phyloP scores from a whole-genome alignment of 2,329 filamentous ascomycete species.

The Trichoderma koningii region DNA sequence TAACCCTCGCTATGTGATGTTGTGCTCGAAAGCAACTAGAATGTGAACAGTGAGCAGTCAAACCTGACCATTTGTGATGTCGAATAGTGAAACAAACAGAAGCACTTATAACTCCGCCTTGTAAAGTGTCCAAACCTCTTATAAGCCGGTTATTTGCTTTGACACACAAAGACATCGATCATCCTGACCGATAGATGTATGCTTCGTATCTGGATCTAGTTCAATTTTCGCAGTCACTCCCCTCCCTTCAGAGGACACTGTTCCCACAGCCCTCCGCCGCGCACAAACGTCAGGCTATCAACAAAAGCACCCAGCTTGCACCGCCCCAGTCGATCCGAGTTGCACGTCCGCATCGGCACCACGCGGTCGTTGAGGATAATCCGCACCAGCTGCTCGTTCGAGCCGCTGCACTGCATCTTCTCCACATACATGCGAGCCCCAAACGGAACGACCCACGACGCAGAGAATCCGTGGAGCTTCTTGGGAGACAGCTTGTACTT shows the following conservation, averaged over 20 bases:
- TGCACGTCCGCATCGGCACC: conserved; percentile 69
- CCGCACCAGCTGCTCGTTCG: conserved; percentile 69
- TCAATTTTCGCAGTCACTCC: neutral
- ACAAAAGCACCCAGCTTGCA: conserved; percentile 73
- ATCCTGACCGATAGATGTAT: too few relatives aligned
- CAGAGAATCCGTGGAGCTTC: conserved; percentile 67
- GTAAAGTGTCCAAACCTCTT: too few relatives aligned
- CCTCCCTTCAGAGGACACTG: conserved; percentile 49
- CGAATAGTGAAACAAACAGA: too few relatives aligned
- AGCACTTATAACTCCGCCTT: too few relatives aligned
- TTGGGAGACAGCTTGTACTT: conserved; percentile 52
- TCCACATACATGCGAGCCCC: conserved; percentile 81
- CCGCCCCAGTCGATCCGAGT: conserved; percentile 67
- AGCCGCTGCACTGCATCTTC: conserved; percentile 68
- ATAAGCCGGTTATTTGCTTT: too few relatives aligned
- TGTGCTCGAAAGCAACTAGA: too few relatives aligned
- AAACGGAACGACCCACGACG: conserved; percentile 81
- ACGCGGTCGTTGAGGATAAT: conserved; percentile 84
- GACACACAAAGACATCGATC: too few relatives aligned
- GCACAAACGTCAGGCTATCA: conserved; percentile 72
- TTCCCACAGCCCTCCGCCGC: conserved; percentile 71
- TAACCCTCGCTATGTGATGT: too few relatives aligned
- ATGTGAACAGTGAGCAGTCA: too few relatives aligned
- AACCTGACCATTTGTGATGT: too few relatives aligned
- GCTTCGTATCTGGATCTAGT: too few relatives aligned